A percentile compares a stretch with the other conserved stretches of the same genome.
These are phyloP conservation scores for Samsoniella hepiali DNA, from an alignment of 2,329 filamentous ascomycete species.

Conservation along the genomic window DNA sequence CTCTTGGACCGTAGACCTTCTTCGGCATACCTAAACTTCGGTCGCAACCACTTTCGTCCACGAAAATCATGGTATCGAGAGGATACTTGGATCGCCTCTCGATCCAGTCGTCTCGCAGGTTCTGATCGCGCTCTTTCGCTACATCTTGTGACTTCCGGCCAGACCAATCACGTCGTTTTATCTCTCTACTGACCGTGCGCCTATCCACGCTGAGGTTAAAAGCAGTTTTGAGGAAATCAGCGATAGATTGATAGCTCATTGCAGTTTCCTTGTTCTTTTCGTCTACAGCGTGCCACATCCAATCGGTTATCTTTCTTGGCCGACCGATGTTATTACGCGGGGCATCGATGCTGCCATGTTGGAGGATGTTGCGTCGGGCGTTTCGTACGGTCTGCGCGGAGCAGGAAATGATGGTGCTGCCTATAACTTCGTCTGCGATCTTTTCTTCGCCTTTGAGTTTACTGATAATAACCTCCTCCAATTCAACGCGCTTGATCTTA, in stretches of 20 bases:
- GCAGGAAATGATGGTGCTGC: not conserved
- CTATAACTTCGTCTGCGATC: not conserved
- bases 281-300: not conserved
- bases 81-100: not conserved
- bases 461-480: not conserved
- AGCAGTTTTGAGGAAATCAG: not conserved
- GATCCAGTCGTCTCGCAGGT: not conserved
- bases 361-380: not conserved
- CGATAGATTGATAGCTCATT: not conserved
- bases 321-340: not conserved
- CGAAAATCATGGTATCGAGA: not conserved
- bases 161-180: not conserved
- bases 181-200: constrained; percentile 3
- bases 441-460: not conserved
- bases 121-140: not conserved
- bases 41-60: constrained; percentile 1
- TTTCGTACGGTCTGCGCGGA: not conserved
- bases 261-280: not conserved
- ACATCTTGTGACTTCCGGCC: not conserved
- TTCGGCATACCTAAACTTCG: not conserved
- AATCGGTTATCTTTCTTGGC: not conserved
- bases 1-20: not conserved
- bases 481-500: not conserved
- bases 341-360: not conserved
- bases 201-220: not conserved